These are phyloP conservation scores for Kregervanrija delftensis DNA, from an alignment of 805 yeast genomes.

Conservation along the genomic window DNA sequence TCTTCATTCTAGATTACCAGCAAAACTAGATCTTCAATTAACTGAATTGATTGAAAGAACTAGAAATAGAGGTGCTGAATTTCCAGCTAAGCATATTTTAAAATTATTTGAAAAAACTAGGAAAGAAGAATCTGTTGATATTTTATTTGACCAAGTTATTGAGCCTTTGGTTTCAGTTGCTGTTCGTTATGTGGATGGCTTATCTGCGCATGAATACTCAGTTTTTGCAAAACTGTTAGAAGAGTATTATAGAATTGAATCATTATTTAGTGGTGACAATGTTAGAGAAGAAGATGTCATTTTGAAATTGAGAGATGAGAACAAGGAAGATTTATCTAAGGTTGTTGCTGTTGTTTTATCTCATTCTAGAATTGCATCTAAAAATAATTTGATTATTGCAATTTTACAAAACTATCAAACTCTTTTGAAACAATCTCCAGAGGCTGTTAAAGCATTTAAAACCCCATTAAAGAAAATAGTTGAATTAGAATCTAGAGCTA, in stretches of 20 bases:
- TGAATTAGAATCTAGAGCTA: conserved; percentile 80
- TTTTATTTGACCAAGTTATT: conserved; percentile 47
- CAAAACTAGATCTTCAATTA: conserved; percentile 64
- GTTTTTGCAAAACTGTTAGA: conserved; percentile 64
- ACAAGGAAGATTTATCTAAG: conserved; percentile 64
- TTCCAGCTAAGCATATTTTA: conserved; percentile 85
- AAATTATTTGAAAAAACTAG: conserved; percentile 61
- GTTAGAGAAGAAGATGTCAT: conserved; percentile 85
- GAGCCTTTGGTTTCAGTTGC: conserved; percentile 74
- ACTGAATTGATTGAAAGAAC: conserved; percentile 60
- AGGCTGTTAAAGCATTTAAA: conserved; percentile 60
- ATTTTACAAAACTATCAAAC: conserved; percentile 79
- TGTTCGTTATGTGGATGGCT: conserved; percentile 62
- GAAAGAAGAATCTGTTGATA: conserved; percentile 41
- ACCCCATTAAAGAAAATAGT: conserved; percentile 72
- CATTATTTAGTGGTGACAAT: conserved; percentile 67
- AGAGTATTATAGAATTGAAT: conserved; percentile 74
- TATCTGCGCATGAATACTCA: conserved; percentile 75
- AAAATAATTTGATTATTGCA: conserved; percentile 83
- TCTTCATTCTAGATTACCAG: conserved; percentile 83
- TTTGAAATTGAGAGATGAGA: conserved; percentile 79
- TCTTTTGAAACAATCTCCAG: conserved; percentile 62
- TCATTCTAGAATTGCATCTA: conserved; percentile 89
- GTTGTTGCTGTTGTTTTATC: conserved; percentile 75
- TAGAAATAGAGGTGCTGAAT: conserved; percentile 62